Base-by-base conservation (phyloP, 2,329 filamentous ascomycete species). In the Fusarium haematococcum region DNA sequence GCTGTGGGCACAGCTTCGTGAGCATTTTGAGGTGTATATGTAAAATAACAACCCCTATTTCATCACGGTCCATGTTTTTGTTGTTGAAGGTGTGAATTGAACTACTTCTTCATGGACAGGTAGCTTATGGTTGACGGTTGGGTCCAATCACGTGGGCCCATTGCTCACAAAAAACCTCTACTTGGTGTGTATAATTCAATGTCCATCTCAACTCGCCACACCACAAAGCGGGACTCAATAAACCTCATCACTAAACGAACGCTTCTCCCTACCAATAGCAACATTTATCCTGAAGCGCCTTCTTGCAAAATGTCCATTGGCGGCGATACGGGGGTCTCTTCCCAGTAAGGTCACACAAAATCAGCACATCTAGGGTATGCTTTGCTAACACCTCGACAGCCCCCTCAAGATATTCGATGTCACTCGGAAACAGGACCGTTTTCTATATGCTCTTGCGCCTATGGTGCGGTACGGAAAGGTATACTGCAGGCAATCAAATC, bases 401-500 rank as follows among this genome's bases (percentile, higher is more conserved):
- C 89, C 89, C 11, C 84, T 91, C 72, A 89, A 88, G 75, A 84
- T 92, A 59, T 92, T 92, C 75, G 87, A 90, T 73, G 79, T 86
- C 48, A 86, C 88, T 6, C 87, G 85, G 77, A 82, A 82, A 56
- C 84, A 90, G 72, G 84, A 86, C 37, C 85, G 87, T 68, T 88
- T 90, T 54, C 73, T 92, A 8, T 88, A 89, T 75, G 86, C 90
- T 23, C 90, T 87, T 54, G 91, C 91, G 16, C 91, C 91, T n/a
- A 93, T 93, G 91, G 91, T 93, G 64, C 86, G 91, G 70, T 92
- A 91, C 79, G 89, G 88, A 81, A 91, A 91, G 83, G 87, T 83
- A 80, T 1, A 5, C 6, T 18, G 2, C 3, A 16, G 7, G 5
- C 4, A 16, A n/a, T 39, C 16, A 9, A 14, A 9, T 6, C 3